phyloP scores from a whole-genome alignment of 331 rosid species.

The Phaseolus coccineus region DNA sequence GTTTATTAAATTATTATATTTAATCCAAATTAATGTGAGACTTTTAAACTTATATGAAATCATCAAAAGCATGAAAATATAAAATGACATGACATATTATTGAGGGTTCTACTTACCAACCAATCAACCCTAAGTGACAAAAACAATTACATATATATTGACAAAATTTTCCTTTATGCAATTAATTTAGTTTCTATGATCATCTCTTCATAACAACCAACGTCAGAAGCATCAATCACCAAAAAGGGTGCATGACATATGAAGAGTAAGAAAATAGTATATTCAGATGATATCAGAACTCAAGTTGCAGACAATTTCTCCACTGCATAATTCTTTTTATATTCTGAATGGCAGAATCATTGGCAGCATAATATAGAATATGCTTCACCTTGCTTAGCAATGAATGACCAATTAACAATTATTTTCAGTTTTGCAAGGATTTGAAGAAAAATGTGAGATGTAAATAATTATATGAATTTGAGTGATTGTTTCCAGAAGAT shows the following conservation, averaged over 20 bases:
- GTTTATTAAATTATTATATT: no score
- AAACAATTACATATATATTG: neutral
- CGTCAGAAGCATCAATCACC: constrained; percentile 15
- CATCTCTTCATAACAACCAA: constrained; percentile 8
- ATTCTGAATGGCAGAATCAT: neutral
- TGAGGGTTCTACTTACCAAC: no score
- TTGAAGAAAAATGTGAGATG: neutral
- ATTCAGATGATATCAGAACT: neutral
- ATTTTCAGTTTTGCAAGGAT: constrained; percentile 20
- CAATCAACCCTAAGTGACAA: no score
- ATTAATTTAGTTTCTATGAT: constrained; percentile 16
- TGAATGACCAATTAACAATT: constrained; percentile 14
- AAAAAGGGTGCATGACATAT: constrained; percentile 26
- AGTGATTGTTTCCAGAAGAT: neutral
- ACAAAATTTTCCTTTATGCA: constrained; percentile 34
- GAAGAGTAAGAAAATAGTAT: neutral
- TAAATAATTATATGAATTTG: no score
- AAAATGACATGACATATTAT: no score
- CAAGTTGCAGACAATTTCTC: constrained; percentile 15
- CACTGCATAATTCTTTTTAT: neutral
- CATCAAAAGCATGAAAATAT: no score
- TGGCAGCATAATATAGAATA: constrained; percentile 43
- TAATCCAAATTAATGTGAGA: no score
- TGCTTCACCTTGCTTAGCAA: constrained; percentile 38
- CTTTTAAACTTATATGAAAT: no score